Percentiles rank a stretch among this genome's conserved stretches.
phyloP scores from a whole-genome alignment of 352 stramenopile genomes.

The Phytophthora sansomeana region DNA sequence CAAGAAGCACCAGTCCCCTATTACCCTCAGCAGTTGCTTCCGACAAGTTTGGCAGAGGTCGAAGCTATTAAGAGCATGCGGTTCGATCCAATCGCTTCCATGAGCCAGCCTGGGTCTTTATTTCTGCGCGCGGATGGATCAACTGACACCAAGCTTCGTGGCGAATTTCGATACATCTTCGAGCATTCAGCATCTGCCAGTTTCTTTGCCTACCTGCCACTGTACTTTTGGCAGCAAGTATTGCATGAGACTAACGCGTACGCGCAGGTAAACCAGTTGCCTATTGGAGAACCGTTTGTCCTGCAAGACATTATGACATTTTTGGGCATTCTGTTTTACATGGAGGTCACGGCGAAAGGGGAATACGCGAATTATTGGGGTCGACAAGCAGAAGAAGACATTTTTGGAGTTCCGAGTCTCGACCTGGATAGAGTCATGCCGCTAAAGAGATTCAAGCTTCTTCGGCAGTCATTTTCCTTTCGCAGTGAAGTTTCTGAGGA shows the following conservation, averaged over 20 bases:
- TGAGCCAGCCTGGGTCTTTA: background rate
- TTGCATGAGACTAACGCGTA: constrained; percentile 8
- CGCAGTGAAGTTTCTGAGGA: background rate
- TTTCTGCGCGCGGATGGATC: background rate
- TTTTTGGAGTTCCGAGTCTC: constrained; percentile 11
- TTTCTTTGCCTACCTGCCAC: constrained; percentile 38
- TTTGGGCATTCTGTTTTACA: constrained; percentile 35
- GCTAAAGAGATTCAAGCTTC: constrained; percentile 27
- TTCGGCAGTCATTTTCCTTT: constrained; percentile 27
- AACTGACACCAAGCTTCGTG: background rate
- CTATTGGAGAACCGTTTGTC: background rate
- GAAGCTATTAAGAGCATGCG: background rate
- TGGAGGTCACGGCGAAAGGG: background rate
- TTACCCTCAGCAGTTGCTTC: background rate
- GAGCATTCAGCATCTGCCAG: constrained; percentile 5
- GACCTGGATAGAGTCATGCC: constrained; percentile 32
- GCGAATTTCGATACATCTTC: constrained; percentile 9
- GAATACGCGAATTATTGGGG: constrained; percentile 40
- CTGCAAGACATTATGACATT: constrained; percentile 16
- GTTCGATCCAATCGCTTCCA: background rate
- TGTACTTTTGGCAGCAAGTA: constrained; percentile 18
- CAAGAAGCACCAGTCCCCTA: background rate
- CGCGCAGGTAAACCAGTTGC: background rate
- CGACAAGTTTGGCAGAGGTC: background rate
- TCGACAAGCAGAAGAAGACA: constrained; percentile 23